A percentile compares a stretch with the other conserved stretches of the same genome.
These are phyloP conservation scores for Fusarium sulawesiense DNA, from an alignment of 2,329 filamentous ascomycete genomes.

Conservation along the genomic window DNA sequence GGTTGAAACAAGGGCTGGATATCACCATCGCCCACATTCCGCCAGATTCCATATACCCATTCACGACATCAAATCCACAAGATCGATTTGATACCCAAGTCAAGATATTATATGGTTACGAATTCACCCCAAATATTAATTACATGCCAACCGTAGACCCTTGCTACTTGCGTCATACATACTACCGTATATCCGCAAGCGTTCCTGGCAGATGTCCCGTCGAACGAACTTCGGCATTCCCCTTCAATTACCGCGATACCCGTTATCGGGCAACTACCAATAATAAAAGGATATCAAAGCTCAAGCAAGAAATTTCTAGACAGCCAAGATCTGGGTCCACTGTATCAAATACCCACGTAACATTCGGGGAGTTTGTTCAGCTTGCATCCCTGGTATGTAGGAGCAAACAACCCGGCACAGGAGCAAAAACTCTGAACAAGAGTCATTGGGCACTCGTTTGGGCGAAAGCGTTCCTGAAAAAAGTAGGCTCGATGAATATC, in stretches of 20 bases:
- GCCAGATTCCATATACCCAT: too few species aligned
- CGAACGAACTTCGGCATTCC: neutral
- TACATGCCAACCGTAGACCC: neutral
- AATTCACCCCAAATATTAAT: neutral
- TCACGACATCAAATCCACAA: too few species aligned
- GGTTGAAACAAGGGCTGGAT: neutral
- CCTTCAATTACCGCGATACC: neutral
- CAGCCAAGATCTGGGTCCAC: neutral
- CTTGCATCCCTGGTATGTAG: neutral
- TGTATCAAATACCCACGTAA: neutral
- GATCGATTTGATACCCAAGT: too few species aligned
- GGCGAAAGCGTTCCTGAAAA: neutral
- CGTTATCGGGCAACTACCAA: neutral
- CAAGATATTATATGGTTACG: neutral
- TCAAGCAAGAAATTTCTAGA: neutral
- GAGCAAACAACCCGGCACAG: neutral
- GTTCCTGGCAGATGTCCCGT: neutral
- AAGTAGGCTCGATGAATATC: neutral
- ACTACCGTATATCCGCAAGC: neutral
- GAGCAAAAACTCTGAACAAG: neutral
- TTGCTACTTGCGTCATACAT: neutral
- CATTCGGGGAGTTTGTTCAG: neutral
- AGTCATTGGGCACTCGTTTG: neutral
- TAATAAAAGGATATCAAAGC: neutral
- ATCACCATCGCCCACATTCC: too few species aligned